These are phyloP conservation scores for Tolypocladium tundrense DNA, from an alignment of 2,329 filamentous ascomycete species.

Conservation along the genomic window DNA sequence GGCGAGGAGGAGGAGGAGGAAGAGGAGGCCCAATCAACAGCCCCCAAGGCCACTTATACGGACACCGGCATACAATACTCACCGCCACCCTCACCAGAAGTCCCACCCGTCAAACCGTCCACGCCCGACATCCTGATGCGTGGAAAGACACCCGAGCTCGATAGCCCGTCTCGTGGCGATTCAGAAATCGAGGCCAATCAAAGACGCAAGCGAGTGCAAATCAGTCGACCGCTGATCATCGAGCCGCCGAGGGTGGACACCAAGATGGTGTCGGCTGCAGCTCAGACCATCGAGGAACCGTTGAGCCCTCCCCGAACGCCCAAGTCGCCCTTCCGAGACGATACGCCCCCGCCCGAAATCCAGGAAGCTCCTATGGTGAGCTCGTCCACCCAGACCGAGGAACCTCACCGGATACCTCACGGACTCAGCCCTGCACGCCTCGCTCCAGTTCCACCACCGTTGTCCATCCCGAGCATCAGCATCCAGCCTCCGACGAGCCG, in stretches of 20 bases:
- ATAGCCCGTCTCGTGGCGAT: constrained; percentile 34
- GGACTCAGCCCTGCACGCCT: constrained; percentile 14
- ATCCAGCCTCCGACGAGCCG: constrained; percentile 81
- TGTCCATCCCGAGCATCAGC: constrained; percentile 72
- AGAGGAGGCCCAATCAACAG: constrained; percentile 16
- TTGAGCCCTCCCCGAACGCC: constrained; percentile 58
- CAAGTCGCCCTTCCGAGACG: constrained; percentile 33
- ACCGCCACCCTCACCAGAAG: constrained; percentile 63
- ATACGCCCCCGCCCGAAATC: constrained; percentile 27
- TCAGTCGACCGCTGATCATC: constrained; percentile 38
- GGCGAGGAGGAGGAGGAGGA: constrained; percentile 43
- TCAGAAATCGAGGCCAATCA: constrained; percentile 64
- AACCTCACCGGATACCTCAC: constrained; percentile 4
- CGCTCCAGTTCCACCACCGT: constrained; percentile 25
- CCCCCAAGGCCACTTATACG: constrained; percentile 46
- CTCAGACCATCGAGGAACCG: constrained; percentile 19
- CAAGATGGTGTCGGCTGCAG: constrained; percentile 47
- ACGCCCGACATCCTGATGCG: constrained; percentile 27
- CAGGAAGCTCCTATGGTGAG: constrained; percentile 32
- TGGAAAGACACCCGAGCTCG: constrained; percentile 30
- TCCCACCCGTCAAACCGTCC: constrained; percentile 27
- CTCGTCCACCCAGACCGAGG: constrained; percentile 51
- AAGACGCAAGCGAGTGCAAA: constrained; percentile 56
- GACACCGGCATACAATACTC: constrained; percentile 77
- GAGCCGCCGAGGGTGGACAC: constrained; percentile 29